Conservation (phyloP, 1,284 basidiomycete species). For the Ganoderma leucocontextum region DNA sequence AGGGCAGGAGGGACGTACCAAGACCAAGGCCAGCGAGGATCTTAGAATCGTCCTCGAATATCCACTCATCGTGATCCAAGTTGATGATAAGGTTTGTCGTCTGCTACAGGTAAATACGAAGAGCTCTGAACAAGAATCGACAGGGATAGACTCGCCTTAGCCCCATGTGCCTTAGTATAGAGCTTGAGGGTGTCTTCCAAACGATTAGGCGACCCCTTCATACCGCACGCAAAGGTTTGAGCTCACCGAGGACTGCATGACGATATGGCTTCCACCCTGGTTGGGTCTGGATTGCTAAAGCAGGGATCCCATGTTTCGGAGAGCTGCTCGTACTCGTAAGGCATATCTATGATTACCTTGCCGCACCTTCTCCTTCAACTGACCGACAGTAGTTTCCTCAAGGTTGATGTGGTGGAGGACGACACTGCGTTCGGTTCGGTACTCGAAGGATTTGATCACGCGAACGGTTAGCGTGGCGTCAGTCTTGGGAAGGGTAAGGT, state of each 20-base stretch:
- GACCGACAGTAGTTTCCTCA: slow-evolving; percentile 76
- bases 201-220: background rate
- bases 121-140: background rate
- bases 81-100: slow-evolving; percentile 96
- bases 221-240: background rate
- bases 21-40: slow-evolving; percentile 75
- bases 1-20: slow-evolving; percentile 56
- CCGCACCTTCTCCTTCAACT: slow-evolving; percentile 76
- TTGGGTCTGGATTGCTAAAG: slow-evolving; percentile 72
- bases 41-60: slow-evolving; percentile 73
- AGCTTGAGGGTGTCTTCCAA: slow-evolving; percentile 88
- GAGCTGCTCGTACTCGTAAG: slow-evolving; percentile 11
- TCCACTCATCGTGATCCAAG: slow-evolving; percentile 93
- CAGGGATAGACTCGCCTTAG: slow-evolving; percentile 67
- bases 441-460: slow-evolving; percentile 95
- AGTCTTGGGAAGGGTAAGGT: slow-evolving; percentile 71
- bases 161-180: slow-evolving; percentile 93
- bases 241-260: slow-evolving; percentile 70
- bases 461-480: slow-evolving; percentile 89
- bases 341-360: slow-evolving; percentile 56
- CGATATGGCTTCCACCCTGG: slow-evolving; percentile 90
- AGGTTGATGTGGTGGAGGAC: slow-evolving; percentile 88
- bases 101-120: slow-evolving; percentile 48
- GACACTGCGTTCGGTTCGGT: slow-evolving; percentile 88
- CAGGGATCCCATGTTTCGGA: slow-evolving; percentile 10